Conservation (phyloP, 2,329 filamentous ascomycete species). For the Rachicladosporium sp. region DNA sequence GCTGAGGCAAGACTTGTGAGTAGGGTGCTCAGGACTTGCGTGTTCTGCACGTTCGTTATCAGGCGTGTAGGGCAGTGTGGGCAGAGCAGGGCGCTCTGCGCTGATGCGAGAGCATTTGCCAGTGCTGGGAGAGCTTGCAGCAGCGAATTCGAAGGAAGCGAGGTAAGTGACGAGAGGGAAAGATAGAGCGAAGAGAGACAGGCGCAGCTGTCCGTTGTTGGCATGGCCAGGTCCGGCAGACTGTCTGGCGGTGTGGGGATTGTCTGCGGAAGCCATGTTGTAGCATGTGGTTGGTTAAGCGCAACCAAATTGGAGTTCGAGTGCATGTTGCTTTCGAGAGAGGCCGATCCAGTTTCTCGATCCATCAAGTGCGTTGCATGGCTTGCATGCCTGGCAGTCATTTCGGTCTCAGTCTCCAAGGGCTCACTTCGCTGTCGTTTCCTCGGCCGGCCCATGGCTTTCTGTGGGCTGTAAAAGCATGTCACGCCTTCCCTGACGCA, state of each 20-base stretch:
- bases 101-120: no score
- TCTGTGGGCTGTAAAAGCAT: slow-evolving; percentile 36
- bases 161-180: slow-evolving; percentile 29
- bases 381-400: slow-evolving; percentile 5
- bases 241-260: background rate
- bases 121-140: no score
- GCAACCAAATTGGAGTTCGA: no score
- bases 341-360: no score
- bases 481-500: slow-evolving; percentile 29
- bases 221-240: background rate
- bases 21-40: slow-evolving; percentile 29
- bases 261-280: no score
- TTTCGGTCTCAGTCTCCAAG: slow-evolving; percentile 10
- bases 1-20: slow-evolving; percentile 30
- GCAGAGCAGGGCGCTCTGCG: slow-evolving; percentile 18
- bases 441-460: slow-evolving; percentile 39
- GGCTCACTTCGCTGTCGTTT: slow-evolving; percentile 30
- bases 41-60: slow-evolving; percentile 34
- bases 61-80: slow-evolving; percentile 29
- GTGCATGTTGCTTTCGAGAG: no score
- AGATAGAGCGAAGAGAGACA: slow-evolving; percentile 37
- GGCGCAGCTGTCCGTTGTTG: slow-evolving; percentile 21
- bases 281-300: no score
- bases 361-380: slow-evolving; percentile 7
- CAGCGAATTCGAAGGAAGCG: slow-evolving; percentile 3